Conservation (phyloP, 2,329 filamentous ascomycete species). For the Monosporascus ibericus region DNA sequence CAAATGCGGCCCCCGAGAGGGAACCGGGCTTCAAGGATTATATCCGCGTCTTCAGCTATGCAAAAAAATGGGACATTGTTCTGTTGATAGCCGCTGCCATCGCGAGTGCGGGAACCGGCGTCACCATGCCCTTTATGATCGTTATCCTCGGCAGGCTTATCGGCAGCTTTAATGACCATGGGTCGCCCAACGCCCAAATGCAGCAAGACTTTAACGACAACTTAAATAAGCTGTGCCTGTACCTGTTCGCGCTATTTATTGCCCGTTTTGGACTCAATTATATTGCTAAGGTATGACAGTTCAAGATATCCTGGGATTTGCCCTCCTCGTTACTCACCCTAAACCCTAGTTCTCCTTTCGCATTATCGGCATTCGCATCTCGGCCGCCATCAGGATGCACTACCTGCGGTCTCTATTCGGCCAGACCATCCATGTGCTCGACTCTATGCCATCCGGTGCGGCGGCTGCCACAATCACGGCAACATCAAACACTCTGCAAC, state of each 20-base stretch:
- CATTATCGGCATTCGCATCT: slow-evolving; percentile 52
- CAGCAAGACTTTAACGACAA: slow-evolving; percentile 19
- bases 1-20: no score
- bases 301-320: no score
- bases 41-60: slow-evolving; percentile 39
- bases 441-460: slow-evolving; percentile 52
- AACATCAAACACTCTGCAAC: slow-evolving; percentile 52
- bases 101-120: slow-evolving; percentile 17
- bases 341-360: slow-evolving; percentile 41
- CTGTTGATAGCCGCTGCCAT: slow-evolving; percentile 35
- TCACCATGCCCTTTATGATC: slow-evolving; percentile 50
- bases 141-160: slow-evolving; percentile 46
- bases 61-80: slow-evolving; percentile 39
- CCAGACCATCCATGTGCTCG: slow-evolving; percentile 58
- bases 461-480: slow-evolving; percentile 54
- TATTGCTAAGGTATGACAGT: slow-evolving; percentile 34
- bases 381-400: slow-evolving; percentile 50
- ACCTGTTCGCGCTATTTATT: slow-evolving; percentile 64
- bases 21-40: slow-evolving; percentile 5
- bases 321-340: no score
- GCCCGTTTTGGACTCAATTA: slow-evolving; percentile 57
- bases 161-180: slow-evolving; percentile 36
- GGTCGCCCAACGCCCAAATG: slow-evolving; percentile 4
- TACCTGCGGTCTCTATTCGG: slow-evolving; percentile 56
- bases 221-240: slow-evolving; percentile 45